A percentile compares a stretch with the other conserved stretches of the same genome.
Conservation (phyloP, 768 basidiomycete species). For the Boletus subparvulus region DNA sequence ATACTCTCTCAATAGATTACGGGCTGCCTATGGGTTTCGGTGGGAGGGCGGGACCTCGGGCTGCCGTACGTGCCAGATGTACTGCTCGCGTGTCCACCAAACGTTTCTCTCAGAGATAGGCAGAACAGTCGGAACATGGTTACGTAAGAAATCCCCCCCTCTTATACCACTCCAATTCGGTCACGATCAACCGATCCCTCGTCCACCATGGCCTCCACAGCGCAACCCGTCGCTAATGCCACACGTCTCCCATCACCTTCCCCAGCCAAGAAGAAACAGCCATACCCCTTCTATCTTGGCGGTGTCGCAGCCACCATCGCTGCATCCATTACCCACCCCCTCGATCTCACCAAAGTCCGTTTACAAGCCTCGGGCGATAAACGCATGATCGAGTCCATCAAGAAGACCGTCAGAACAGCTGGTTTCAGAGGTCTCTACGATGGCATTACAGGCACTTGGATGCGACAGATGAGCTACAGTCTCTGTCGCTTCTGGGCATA, state of each 20-base stretch:
- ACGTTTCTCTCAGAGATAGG: neutral
- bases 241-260: neutral
- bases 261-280: constrained; percentile 50
- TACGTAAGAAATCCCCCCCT: constrained; percentile 13
- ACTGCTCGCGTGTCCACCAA: neutral
- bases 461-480: constrained; percentile 92
- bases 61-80: neutral
- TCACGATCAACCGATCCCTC: neutral
- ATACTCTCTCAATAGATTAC: neutral
- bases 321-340: constrained; percentile 84
- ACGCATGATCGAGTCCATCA: constrained; percentile 79
- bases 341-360: constrained; percentile 89
- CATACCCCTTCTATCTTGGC: constrained; percentile 86
- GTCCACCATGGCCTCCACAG: constrained; percentile 19
- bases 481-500: constrained; percentile 93
- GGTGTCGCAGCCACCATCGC: constrained; percentile 87
- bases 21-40: neutral
- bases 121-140: no score
- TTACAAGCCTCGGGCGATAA: constrained; percentile 92
- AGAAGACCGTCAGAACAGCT: constrained; percentile 79
- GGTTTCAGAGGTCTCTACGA: constrained; percentile 76
- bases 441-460: constrained; percentile 84
- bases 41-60: neutral
- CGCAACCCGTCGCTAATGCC: constrained; percentile 12
- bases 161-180: constrained; percentile 11